Percentiles rank a stretch among this genome's conserved stretches.
These are phyloP conservation scores for Diaporthe batatas DNA, from an alignment of 2,329 filamentous ascomycete genomes.

Conservation along the genomic window DNA sequence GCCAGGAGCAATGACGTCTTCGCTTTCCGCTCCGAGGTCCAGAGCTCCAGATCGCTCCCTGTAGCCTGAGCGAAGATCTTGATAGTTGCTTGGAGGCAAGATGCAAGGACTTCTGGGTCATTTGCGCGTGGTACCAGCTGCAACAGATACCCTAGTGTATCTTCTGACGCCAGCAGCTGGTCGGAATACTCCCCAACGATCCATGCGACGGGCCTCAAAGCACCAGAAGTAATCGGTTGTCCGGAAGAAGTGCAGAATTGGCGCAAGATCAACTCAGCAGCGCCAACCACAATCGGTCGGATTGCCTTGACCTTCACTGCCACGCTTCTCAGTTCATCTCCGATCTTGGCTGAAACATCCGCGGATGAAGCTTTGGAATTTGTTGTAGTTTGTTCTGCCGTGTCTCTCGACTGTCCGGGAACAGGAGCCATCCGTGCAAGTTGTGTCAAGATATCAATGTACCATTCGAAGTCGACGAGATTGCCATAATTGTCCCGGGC, in stretches of 20 bases:
- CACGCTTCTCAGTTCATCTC: slow-evolving; percentile 88
- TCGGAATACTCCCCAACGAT: slow-evolving; percentile 88
- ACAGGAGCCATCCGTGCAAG: slow-evolving; percentile 78
- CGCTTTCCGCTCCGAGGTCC: slow-evolving; percentile 81
- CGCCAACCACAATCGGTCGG: slow-evolving; percentile 82
- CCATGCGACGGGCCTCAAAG: slow-evolving; percentile 84
- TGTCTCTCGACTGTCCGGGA: slow-evolving; percentile 57
- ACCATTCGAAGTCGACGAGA: slow-evolving; percentile 95
- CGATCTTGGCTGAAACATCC: slow-evolving; percentile 78
- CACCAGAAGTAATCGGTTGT: slow-evolving; percentile 71
- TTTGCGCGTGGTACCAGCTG: slow-evolving; percentile 71
- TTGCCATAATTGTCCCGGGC: slow-evolving; percentile 89
- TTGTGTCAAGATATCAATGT: slow-evolving; percentile 89
- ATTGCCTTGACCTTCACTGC: slow-evolving; percentile 92
- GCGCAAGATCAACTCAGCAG: slow-evolving; percentile 81
- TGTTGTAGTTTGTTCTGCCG: slow-evolving; percentile 50
- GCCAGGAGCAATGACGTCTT: slow-evolving; percentile 83
- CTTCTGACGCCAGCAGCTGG: slow-evolving; percentile 77
- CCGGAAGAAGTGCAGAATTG: slow-evolving; percentile 67
- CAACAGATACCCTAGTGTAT: slow-evolving; percentile 79
- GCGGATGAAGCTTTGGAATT: slow-evolving; percentile 51
- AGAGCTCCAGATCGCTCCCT: slow-evolving; percentile 73
- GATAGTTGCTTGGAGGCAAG: slow-evolving; percentile 85
- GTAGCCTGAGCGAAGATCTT: slow-evolving; percentile 86
- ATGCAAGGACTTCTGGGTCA: slow-evolving; percentile 77